These are phyloP conservation scores for Phytophthora sp. DNA, from an alignment of 352 stramenopile species.

Conservation along the genomic window DNA sequence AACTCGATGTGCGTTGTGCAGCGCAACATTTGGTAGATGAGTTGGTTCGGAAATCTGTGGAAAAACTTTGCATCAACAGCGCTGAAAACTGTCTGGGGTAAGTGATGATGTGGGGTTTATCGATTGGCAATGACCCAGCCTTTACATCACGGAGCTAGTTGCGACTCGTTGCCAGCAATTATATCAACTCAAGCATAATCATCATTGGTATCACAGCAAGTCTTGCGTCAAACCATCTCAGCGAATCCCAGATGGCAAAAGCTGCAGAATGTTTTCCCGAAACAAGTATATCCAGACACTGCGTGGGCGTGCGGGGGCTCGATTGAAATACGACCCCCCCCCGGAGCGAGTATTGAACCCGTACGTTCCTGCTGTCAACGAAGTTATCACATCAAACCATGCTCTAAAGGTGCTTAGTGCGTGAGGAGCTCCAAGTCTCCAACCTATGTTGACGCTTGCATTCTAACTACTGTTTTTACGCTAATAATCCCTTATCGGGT, in stretches of 20 bases:
- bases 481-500: too few species aligned
- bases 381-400: neutral
- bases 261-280: neutral
- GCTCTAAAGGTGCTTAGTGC: neutral
- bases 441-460: too few species aligned
- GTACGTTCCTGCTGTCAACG: neutral
- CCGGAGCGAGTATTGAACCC: neutral
- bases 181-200: neutral
- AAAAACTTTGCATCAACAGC: neutral
- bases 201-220: neutral
- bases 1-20: neutral
- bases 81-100: neutral
- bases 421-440: neutral
- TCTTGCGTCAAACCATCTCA: neutral
- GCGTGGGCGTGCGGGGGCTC: neutral
- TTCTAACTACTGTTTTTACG: neutral
- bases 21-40: neutral
- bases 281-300: neutral
- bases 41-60: neutral
- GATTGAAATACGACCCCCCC: neutral
- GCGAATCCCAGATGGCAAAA: neutral
- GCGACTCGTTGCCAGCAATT: neutral
- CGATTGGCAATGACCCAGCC: neutral
- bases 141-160: neutral
- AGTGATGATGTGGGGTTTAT: neutral